Percentiles rank a stretch among this genome's conserved stretches.
These are phyloP conservation scores for Boechera divaricarpa DNA, from an alignment of 345 rosid species.

Conservation along the genomic window DNA sequence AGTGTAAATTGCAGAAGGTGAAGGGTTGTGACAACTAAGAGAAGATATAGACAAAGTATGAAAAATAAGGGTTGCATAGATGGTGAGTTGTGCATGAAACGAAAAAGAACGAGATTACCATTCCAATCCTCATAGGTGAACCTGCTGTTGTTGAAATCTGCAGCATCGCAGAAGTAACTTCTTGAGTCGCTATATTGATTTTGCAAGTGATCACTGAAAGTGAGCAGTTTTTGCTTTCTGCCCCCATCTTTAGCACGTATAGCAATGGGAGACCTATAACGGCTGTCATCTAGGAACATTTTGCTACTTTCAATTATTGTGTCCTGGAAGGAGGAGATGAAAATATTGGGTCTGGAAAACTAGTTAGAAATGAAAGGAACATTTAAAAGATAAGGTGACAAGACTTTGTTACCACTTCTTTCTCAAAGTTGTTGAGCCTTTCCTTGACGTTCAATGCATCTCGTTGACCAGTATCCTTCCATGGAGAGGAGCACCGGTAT, in stretches of 20 bases:
- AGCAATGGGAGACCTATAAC: constrained; percentile 47
- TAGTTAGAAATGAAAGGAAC: not conserved
- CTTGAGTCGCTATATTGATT: constrained; percentile 48
- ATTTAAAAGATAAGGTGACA: constrained; percentile 29
- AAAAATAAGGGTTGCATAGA: constrained; percentile 27
- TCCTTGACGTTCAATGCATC: constrained; percentile 43
- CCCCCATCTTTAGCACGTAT: constrained; percentile 42
- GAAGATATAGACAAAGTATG: constrained; percentile 9
- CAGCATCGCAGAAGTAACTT: constrained; percentile 41
- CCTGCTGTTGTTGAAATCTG: constrained; percentile 34
- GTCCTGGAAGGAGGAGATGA: constrained; percentile 53
- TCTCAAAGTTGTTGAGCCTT: constrained; percentile 50
- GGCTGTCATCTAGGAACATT: constrained; percentile 43
- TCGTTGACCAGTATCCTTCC: constrained; percentile 50
- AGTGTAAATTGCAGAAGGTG: constrained; percentile 5
- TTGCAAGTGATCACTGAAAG: constrained; percentile 40
- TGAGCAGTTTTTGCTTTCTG: constrained; percentile 39
- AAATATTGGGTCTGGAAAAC: constrained; percentile 18
- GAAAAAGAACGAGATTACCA: constrained; percentile 49
- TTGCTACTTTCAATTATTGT: constrained; percentile 53
- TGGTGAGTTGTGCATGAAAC: constrained; percentile 27
- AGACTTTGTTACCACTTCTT: constrained; percentile 55
- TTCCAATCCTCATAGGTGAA: constrained; percentile 48
- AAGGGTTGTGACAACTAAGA: constrained; percentile 22
- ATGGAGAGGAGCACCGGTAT: constrained; percentile 47